Evolutionary conservation across 257 asterid species (phyloP).

Genomic region (Haberlea rhodopensis): DNA sequence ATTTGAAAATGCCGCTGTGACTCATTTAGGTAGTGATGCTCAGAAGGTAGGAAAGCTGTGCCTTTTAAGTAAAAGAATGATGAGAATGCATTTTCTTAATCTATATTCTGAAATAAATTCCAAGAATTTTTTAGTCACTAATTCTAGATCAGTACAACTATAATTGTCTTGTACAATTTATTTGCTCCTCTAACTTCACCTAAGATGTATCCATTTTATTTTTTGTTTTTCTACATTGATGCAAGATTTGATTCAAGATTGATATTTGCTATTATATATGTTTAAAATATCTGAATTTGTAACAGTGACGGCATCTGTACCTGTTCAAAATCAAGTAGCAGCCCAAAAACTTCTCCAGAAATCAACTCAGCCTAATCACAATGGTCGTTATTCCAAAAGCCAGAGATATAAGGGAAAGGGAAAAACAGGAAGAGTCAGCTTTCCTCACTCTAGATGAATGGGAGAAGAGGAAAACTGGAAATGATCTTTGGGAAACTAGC

Average conservation of each 20-base stretch:
- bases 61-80: neutral
- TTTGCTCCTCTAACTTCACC: neutral
- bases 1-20: no score
- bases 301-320: slow-evolving; percentile 65
- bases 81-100: neutral
- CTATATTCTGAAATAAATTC: no score
- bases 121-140: neutral
- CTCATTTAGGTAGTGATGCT: neutral
- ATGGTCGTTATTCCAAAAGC: slow-evolving; percentile 39
- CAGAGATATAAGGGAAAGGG: slow-evolving; percentile 56
- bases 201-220: slow-evolving; percentile 5
- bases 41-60: neutral
- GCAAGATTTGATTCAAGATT: slow-evolving; percentile 10
- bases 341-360: slow-evolving; percentile 88
- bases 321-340: slow-evolving; percentile 86
- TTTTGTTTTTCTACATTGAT: neutral
- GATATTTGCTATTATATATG: slow-evolving; percentile 17
- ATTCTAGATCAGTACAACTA: neutral
- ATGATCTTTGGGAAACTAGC: slow-evolving; percentile 30
- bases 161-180: neutral
- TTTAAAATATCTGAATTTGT: slow-evolving; percentile 25
- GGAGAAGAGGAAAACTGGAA: slow-evolving; percentile 68
- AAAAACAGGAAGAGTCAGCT: slow-evolving; percentile 49
- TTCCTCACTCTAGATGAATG: slow-evolving; percentile 78
- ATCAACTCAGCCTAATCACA: slow-evolving; percentile 49